phyloP scores from a whole-genome alignment of 2,329 filamentous ascomycete species.

The Phaeosphaeriaceae sp. region DNA sequence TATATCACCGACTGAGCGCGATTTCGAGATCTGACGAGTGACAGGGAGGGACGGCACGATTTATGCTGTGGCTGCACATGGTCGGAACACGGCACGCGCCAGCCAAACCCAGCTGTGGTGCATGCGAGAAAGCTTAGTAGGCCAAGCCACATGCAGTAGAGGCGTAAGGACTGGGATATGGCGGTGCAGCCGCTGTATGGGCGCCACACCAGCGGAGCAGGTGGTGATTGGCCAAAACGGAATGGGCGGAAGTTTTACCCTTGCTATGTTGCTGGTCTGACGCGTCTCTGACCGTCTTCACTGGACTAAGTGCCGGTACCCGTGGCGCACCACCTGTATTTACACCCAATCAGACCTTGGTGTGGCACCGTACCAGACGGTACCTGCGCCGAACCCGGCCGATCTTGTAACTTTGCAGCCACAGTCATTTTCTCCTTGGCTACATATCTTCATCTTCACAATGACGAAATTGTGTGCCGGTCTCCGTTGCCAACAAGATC shows the following conservation, averaged over 20 bases:
- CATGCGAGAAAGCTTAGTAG: slow-evolving; percentile 15
- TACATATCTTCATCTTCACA: neutral
- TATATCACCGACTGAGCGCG: neutral
- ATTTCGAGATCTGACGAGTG: neutral
- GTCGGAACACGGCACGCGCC: slow-evolving; percentile 16
- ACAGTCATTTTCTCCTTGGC: neutral
- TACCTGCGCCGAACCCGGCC: slow-evolving; percentile 1
- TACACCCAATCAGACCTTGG: neutral
- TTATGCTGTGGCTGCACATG: slow-evolving; percentile 10
- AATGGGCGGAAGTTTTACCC: slow-evolving; percentile 18
- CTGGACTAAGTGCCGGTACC: slow-evolving; percentile 18
- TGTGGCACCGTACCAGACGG: neutral
- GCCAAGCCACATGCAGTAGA: slow-evolving; percentile 15
- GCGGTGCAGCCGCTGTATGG: slow-evolving; percentile 3
- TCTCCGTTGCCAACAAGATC: neutral
- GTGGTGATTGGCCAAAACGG: slow-evolving; percentile 12
- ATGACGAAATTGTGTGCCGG: neutral
- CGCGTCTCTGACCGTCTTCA: neutral
- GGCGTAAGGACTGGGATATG: slow-evolving; percentile 13
- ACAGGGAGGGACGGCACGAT: neutral
- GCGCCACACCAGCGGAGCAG: slow-evolving; percentile 8
- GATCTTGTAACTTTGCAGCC: neutral
- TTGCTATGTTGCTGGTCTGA: slow-evolving; percentile 6
- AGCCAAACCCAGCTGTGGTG: slow-evolving; percentile 16
- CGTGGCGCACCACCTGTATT: slow-evolving; percentile 12